Evolutionary conservation across 108 stramenopile genomes (phyloP).

Genomic region (Aurantiochytrium sp.): DNA sequence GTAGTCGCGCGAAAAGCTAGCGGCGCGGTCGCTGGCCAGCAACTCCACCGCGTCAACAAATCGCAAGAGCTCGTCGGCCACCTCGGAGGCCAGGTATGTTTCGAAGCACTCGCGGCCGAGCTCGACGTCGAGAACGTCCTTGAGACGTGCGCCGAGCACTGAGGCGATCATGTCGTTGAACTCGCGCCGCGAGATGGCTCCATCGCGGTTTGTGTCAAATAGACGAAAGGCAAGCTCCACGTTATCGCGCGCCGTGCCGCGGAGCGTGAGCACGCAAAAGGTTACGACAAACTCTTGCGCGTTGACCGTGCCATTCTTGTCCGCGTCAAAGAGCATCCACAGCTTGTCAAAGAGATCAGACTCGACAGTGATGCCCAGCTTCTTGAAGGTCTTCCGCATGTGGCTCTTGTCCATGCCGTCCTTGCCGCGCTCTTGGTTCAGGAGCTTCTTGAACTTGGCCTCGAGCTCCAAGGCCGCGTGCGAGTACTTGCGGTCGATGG

Average conservation of each 20-base stretch:
- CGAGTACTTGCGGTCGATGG: background rate
- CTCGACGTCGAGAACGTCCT: background rate
- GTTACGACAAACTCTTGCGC: background rate
- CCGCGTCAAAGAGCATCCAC: background rate
- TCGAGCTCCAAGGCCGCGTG: background rate
- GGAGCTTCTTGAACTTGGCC: background rate
- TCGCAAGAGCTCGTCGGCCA: background rate
- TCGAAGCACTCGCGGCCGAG: background rate
- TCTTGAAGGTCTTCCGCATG: background rate
- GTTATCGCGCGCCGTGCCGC: background rate
- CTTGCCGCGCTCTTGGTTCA: background rate
- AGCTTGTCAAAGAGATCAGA: constrained; percentile 4
- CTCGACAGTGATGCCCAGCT: background rate
- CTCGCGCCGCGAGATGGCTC: background rate
- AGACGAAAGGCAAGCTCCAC: background rate
- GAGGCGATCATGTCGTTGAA: background rate
- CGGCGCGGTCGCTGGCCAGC: background rate
- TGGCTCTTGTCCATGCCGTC: background rate
- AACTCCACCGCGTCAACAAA: background rate
- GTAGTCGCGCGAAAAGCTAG: background rate
- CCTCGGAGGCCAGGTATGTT: background rate
- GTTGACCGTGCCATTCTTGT: background rate
- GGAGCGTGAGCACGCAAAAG: background rate
- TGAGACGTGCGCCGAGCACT: background rate
- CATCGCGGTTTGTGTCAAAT: constrained; percentile 25